Base-by-base conservation (phyloP, 768 basidiomycete species). In the Cystofilobasidium ferigula region DNA sequence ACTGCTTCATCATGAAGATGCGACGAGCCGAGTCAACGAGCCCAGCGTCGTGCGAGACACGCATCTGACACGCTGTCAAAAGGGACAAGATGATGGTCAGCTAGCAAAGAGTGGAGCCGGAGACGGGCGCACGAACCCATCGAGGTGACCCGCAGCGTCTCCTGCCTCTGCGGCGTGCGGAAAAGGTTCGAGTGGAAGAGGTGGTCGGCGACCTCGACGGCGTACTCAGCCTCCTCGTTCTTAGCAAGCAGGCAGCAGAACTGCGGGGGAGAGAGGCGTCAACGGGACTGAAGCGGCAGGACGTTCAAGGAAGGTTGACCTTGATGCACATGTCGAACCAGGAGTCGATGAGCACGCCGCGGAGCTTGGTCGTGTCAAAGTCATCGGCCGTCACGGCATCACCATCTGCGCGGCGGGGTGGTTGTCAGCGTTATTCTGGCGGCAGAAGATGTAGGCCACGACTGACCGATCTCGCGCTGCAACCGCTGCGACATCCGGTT, bases 321-420 rank as follows among this genome's bases (percentile, higher is more conserved):
- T 92, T 87, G 79, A 95, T 83, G 73, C 91, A 85, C 45, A 97
- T 72, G 20, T 80, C 79, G 57, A 94, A 74, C 94, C 94, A 99
- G 61, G 87, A 84, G 63, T 87, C 86, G 70, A 90, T 89, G 4
- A 80, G 80, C 40, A 94, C 79, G 0, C 88, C 88, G 14, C 93
- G 85, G 75, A 93, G 97, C 7, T 78, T 76, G 71, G 82, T 86
- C 24, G 81, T 79, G 7, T 80, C 71, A 24, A 82, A 57, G 36
- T 64, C 63, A 18, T 64, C 63, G 10, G 43, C 45, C 14, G 54
- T 42, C 26, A 51, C 45, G 9, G 57, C 54, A 20, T 64, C 63
- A n/a, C 63, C 63, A 24, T 58, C 63, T 64, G 57, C 13, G 9
- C 9, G 24, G 8, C 32, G 26, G 62, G 67, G 59, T 10, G 0